Evolutionary conservation across 352 stramenopile species (phyloP), one percentile per base, ranked within the genome.

Genomic region (Lagenidium sp.): DNA sequence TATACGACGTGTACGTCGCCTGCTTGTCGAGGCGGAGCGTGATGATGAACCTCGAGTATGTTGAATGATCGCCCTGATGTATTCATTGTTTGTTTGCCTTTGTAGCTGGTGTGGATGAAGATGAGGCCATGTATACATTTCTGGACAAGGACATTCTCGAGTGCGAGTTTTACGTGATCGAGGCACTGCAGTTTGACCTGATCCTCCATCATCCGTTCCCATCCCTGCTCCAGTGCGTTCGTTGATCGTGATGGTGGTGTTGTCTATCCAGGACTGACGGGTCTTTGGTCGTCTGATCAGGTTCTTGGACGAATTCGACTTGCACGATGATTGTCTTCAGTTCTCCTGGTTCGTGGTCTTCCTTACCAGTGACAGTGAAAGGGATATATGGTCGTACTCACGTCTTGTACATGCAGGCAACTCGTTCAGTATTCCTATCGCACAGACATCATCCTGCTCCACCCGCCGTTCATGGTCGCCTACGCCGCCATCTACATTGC

Each of bases 111-210:
- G 75, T 90, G 8, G 81, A 94, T 35, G 81, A 94, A 39, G 77
- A 90, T 37, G 81, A 94, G 52, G 70, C 74, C 53, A 84, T 91
- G 70, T 91, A 90, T 55, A 85, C 74, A 10, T 94, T 90, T 50
- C 79, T 86, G 56, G 79, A 94, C 54, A 90, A 90, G 48, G 82
- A 94, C 51, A 89, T 94, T 21, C 70, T 94, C 26, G 82, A 94
- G 50, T 94, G 82, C 67, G 82, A 94, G 60, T 94, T 92, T 50
- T 92, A 92, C 68, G 72, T 92, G 19, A 75, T 94, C 41, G 79
- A 94, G 47, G 72, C 82, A 29, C 63, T 90, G 31, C 82, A 92
- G 49, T 94, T 91, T 43, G 82, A 94, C 36, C 63, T 94, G 38
- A 91, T 94, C 41, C 64, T 94, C 25, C 78, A 91, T 44, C 82